Evolutionary conservation across 1,284 basidiomycete species (phyloP), one percentile per base, ranked within the genome.

Genomic region (Mixia osmundae): DNA sequence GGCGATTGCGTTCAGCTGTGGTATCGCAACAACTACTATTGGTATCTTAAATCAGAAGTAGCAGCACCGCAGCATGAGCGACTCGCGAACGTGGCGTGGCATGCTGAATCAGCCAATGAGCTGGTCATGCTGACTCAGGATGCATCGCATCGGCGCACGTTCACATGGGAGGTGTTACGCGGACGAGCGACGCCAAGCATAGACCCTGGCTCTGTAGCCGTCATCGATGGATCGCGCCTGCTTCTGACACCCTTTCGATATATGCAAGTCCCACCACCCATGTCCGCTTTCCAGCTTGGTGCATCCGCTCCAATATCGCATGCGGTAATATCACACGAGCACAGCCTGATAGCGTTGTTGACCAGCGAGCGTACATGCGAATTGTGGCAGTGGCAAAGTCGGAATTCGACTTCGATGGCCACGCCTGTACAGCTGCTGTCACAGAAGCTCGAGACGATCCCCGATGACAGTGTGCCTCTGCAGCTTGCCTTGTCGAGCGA

Each of bases 261-360:
- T 3, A 80, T 91, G 58, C 94, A 89, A 52, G 68, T 89, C 1
- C 89, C 89, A 3, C 89, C 89, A 14, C 91, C 89, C 0, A 91
- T 95, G 85, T 76, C 73, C 0, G 73, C 82, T 1, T 64, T 34
- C 25, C 33, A 18, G 10, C 14, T 30, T 6, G 28, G 20, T 16
- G 14, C 20, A 8, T 30, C 28, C 15, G n/a, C n/a, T n/a, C n/a
- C n/a, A n/a, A n/a, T n/a, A n/a, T n/a, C n/a, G n/a, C n/a, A n/a
- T n/a, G n/a, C n/a, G n/a, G n/a, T n/a, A n/a, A n/a, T n/a, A n/a
- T n/a, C n/a, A n/a, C n/a, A n/a, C n/a, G n/a, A n/a, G n/a, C n/a
- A n/a, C n/a, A n/a, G n/a, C n/a, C n/a, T n/a, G n/a, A n/a, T n/a
- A n/a, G n/a, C n/a, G n/a, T n/a, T n/a, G n/a, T n/a, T n/a, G n/a